Evolutionary conservation across 2,329 filamentous ascomycete species (phyloP), one percentile per base, ranked within the genome.

Genomic region (Endocalyx cinctus): DNA sequence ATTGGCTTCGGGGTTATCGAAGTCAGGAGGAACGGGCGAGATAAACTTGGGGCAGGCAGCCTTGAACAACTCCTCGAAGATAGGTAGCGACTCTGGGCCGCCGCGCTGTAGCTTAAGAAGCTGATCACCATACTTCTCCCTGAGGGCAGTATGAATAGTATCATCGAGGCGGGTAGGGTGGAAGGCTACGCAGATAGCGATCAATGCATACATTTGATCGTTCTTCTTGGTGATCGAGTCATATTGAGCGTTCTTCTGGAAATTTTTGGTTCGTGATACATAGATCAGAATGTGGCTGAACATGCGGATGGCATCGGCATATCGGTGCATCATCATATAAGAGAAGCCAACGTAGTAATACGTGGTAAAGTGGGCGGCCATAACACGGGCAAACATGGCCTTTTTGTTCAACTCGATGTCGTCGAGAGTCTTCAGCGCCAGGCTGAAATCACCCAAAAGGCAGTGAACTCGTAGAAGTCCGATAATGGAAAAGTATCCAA

Each of bases 251-350:
- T 89, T 94, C 82, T 97, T 98, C 70, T 98, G 92, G 81, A 97
- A 97, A 77, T 97, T 97, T 85, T 98, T 98, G 59, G 92, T 98
- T 56, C 92, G 78, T 51, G 88, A 95, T 49, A 98, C 89, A 69
- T 97, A 98, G 69, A 98, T 84, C 54, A 98, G 81, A 66, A 98
- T 98, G 77, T 98, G 92, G 75, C 87, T 94, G 81, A 98, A 98
- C 84, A 96, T 95, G 76, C 90, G 88, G 70, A 98, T 96, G 64
- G 92, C 92, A 67, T 98, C 92, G 66, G 88, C 87, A 63, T 98
- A 98, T 61, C 92, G 87, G 70, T 92, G 88, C 87, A 97, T 94
- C 92, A 98, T 98, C 90, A 98, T 97, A 83, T 98, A 98, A 51
- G 87, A 94, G 80, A 98, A 98, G 51, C 92, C 92, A 44, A 98